A percentile compares a stretch with the other conserved stretches of the same genome.
Conservation (phyloP, 352 stramenopile species). For the Globisporangium cederbergense region DNA sequence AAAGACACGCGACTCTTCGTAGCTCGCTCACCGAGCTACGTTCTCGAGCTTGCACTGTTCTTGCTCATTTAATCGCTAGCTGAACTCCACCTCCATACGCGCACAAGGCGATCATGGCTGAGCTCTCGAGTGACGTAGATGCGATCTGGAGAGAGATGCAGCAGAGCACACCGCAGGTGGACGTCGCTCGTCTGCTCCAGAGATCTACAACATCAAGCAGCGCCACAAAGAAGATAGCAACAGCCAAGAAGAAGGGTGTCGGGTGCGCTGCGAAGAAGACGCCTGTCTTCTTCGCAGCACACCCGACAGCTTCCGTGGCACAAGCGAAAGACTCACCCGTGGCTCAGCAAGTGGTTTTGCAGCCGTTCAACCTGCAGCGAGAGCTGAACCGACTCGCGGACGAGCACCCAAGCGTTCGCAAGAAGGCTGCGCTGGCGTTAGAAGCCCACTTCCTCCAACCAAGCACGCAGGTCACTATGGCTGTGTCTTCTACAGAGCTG, state of each 20-base stretch:
- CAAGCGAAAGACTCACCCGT: background rate
- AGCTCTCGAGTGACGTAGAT: constrained; percentile 23
- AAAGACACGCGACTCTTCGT: background rate
- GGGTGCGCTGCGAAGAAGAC: background rate
- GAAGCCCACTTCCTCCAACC: constrained; percentile 37
- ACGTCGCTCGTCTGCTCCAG: constrained; percentile 33
- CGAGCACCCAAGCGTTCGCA: constrained; percentile 45
- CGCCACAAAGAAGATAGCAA: constrained; percentile 8
- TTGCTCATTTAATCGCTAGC: too few species aligned
- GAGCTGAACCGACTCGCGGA: constrained; percentile 62
- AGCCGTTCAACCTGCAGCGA: constrained; percentile 37
- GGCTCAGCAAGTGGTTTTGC: background rate
- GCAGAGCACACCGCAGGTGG: constrained; percentile 22
- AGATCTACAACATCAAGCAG: constrained; percentile 30
- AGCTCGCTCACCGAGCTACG: background rate
- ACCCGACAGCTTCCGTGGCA: background rate
- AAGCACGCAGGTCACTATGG: background rate
- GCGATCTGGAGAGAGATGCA: constrained; percentile 50
- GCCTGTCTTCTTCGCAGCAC: background rate
- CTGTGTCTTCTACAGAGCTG: background rate
- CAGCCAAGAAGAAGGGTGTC: background rate
- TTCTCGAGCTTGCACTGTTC: too few species aligned
- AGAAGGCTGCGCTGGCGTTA: constrained; percentile 52
- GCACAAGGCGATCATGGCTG: background rate
- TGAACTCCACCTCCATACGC: background rate